Evolutionary conservation across 345 rosid genomes (phyloP).

Genomic region (Heritiera littoralis): DNA sequence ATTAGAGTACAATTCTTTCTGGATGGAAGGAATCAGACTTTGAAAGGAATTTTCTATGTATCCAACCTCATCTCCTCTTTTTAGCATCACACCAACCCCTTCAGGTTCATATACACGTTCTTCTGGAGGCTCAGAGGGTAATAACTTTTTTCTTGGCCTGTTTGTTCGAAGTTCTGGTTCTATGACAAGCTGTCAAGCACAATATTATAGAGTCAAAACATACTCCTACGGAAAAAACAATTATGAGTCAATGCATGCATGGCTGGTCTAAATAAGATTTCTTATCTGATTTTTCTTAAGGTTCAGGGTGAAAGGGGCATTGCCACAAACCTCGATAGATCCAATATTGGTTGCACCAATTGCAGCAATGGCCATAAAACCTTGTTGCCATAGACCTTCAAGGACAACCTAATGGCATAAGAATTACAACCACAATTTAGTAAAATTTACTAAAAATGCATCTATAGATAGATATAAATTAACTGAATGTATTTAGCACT

Average conservation of each 20-base stretch:
- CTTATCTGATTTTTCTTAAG: not conserved
- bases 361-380: slow-evolving; percentile 90
- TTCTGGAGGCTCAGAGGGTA: slow-evolving; percentile 62
- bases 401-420: slow-evolving; percentile 72
- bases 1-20: not conserved
- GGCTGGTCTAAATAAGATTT: not conserved
- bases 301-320: not conserved
- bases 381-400: slow-evolving; percentile 88
- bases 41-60: not conserved
- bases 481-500: not conserved
- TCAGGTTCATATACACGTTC: slow-evolving; percentile 71
- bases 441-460: not conserved
- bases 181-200: slow-evolving; percentile 64
- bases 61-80: slow-evolving; percentile 87
- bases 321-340: slow-evolving; percentile 72
- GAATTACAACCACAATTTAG: not conserved
- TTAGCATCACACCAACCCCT: slow-evolving; percentile 67
- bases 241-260: not conserved
- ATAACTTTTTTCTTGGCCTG: slow-evolving; percentile 62
- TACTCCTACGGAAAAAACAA: not conserved
- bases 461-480: not conserved
- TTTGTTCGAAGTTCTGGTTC: slow-evolving; percentile 87
- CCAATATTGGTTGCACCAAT: slow-evolving; percentile 96
- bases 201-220: slow-evolving; percentile 17
- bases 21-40: not conserved